A percentile compares a stretch with the other conserved stretches of the same genome.
These are phyloP conservation scores for Theobroma grandiflorum DNA, from an alignment of 441 rosid genomes.

Conservation along the genomic window DNA sequence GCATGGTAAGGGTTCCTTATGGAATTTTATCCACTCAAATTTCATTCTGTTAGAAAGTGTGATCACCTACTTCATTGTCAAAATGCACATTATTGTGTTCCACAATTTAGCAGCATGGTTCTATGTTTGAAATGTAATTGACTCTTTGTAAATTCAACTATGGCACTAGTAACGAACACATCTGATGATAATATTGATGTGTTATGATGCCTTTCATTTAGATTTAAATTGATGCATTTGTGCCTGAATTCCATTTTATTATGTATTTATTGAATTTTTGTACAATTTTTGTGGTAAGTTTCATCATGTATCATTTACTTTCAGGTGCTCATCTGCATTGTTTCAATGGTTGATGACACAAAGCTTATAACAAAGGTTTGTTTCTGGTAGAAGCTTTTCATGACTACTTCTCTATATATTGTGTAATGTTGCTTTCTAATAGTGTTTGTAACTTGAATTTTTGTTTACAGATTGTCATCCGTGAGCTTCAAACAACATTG, in stretches of 20 bases:
- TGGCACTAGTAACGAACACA: not conserved
- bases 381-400: conserved; percentile 25
- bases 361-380: conserved; percentile 83
- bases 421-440: not conserved
- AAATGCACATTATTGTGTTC: not conserved
- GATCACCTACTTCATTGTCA: not conserved
- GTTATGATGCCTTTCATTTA: not conserved
- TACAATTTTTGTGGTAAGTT: not conserved
- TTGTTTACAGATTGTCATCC: conserved; percentile 66
- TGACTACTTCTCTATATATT: conserved; percentile 4
- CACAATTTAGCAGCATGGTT: not conserved
- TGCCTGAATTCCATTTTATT: not conserved
- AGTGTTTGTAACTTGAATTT: conserved; percentile 30
- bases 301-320: conserved; percentile 16
- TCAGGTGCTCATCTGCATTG: conserved; percentile 76
- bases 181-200: not conserved
- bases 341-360: conserved; percentile 91
- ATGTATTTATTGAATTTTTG: not conserved
- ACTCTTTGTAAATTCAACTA: not conserved
- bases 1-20: conserved; percentile 61
- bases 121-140: not conserved
- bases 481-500: conserved; percentile 68
- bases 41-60: conserved; percentile 2
- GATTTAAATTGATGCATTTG: conserved; percentile 14
- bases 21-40: conserved; percentile 14